These are phyloP conservation scores for Vitellaria paradoxa DNA, from an alignment of 179 eudicot genomes.

Conservation along the genomic window DNA sequence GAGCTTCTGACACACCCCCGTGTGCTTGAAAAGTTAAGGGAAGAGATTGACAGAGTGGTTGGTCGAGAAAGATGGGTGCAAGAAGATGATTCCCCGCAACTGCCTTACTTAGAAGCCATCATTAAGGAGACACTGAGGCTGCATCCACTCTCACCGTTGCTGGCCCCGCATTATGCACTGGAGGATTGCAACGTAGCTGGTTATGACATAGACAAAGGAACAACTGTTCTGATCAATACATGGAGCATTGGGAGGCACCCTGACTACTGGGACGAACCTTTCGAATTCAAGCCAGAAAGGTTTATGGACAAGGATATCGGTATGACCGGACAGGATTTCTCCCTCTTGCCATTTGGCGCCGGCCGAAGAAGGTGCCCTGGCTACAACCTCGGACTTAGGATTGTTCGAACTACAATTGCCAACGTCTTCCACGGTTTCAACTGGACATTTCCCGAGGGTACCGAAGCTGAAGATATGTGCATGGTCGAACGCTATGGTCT, in stretches of 20 bases:
- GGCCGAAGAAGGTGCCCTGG: not conserved
- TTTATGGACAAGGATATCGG: constrained; percentile 25
- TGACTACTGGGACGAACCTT: constrained; percentile 28
- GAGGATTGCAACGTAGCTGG: constrained; percentile 30
- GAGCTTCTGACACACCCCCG: constrained; percentile 28
- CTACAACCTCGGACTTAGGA: not conserved
- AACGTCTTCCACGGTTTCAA: constrained; percentile 1
- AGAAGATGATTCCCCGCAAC: constrained; percentile 40
- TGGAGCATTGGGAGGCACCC: too few relatives aligned
- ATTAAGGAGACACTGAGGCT: too few relatives aligned
- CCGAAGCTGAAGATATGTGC: not conserved
- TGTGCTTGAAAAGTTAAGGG: constrained; percentile 21
- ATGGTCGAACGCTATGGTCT: not conserved
- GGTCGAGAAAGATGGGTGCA: constrained; percentile 47
- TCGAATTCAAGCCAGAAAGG: constrained; percentile 36
- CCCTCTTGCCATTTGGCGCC: constrained; percentile 18
- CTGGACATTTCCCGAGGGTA: not conserved
- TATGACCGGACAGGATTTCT: constrained; percentile 34
- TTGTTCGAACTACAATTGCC: not conserved
- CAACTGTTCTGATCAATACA: too few relatives aligned
- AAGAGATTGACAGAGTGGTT: constrained; percentile 41
- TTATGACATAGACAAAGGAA: constrained; percentile 34
- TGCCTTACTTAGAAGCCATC: constrained; percentile 41
- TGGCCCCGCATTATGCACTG: constrained; percentile 15
- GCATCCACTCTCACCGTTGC: not conserved